Base-by-base conservation (phyloP, 495 filamentous ascomycete genomes). In the Bacidia gigantensis region DNA sequence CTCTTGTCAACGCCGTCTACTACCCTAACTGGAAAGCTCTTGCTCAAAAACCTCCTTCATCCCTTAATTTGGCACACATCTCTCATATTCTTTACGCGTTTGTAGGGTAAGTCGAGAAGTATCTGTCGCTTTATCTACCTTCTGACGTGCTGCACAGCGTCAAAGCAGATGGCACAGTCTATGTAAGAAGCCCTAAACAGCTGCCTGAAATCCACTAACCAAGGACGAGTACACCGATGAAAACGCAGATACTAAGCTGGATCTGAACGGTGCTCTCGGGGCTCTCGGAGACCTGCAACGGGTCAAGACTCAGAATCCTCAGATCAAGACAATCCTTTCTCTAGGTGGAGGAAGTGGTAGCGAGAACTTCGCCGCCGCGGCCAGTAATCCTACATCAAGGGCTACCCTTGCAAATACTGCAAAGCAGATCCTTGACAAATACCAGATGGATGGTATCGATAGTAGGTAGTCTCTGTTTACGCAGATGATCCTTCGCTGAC, bases 71-170 rank as follows among this genome's bases (percentile, higher is more conserved):
- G 60, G 75, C 72, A 26, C 72, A 76, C 52, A 69, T 84, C 39
- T 82, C 86, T 50, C 85, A 90, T 60, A 78, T 93, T 38, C 93
- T 90, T 62, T 95, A 95, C 64, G 86, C 88, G 47, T 94, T 89
- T 76, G 87, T 86, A 58, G 75, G 75, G 79, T 80, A 67, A 59
- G 65, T 55, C 21, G 5, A 3, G 12, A 25, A 26, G 21, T 56
- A 3, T 10, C 3, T 54, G 50, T 62, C 55, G 58, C 59, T 51
- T 24, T 25, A 49, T 17, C 7, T 22, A 18, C 7, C 41, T 44
- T 44, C 20, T 44, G 20, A 9, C 20, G 41, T 18, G 9, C 41
- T 9, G 23, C 47, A 18, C 23, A 87, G 80, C 70, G 78, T 95
- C 47, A 81, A 78, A 58, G 71, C 79, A 48, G 86, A 93, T 62